Evolutionary conservation across 345 rosid genomes (phyloP), one percentile per base, ranked within the genome.

Genomic region (Populus pruinosa): DNA sequence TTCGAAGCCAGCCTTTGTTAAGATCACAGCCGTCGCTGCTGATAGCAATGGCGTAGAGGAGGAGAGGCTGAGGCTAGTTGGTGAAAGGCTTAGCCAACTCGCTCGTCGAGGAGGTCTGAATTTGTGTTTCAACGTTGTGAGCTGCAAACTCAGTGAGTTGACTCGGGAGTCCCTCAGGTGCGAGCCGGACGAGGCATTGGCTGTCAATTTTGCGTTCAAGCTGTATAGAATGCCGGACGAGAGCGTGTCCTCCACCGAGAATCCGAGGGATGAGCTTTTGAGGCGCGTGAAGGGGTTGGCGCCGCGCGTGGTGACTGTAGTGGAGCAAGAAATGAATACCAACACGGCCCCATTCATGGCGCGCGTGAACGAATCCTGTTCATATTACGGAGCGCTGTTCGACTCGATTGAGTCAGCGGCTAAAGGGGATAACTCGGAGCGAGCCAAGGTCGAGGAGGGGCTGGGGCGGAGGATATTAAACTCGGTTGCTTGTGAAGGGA

Each of bases 251-350:
- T 91, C 92, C 5, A 83, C 78, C 62, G 99, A 93, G 79, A 96
- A 96, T 78, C 98, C 93, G 0, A 78, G 99, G 1, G 99, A 96
- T 86, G 94, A 90, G 84, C 92, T 96, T 8, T 93, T 96, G 73
- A 88, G 99, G 70, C 93, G 93, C 85, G 98, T 91, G 78, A 96
- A 91, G 80, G 82, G 85, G 33, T 76, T 96, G 11, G 77, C 78
- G 2, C 99, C 99, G 77, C 85, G 90, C 69, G 92, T 96, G 75
- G 98, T 96, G 36, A 91, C 97, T 3, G 1, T 91, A 2, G 91
- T 93, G 33, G 97, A 92, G 85, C 92, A 89, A 70, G 97, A 92
- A 43, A 77, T 91, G 86, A 90, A 88, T 77, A 81, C 91, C 0
- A 92, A 92, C 18, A 92, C 97, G 75, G 93, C 97, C 43, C 86